phyloP scores from a whole-genome alignment of 108 stramenopile species.

The Pelagomonas calceolata region DNA sequence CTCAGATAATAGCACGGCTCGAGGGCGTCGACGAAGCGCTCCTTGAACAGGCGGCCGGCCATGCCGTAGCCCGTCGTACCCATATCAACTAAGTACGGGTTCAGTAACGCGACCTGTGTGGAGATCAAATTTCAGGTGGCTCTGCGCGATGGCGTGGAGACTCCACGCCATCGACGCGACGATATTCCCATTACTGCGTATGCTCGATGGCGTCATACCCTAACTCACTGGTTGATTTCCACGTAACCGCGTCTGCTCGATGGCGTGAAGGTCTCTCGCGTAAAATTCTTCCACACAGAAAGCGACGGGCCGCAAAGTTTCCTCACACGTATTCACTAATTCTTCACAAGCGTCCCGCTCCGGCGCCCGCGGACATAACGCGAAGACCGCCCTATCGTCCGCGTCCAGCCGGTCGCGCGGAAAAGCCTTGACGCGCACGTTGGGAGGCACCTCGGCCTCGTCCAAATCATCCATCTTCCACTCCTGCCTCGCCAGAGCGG shows the following conservation, averaged over 20 bases:
- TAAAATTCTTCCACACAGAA: too few species aligned
- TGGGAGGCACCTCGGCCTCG: constrained; percentile 48
- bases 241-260: too few species aligned
- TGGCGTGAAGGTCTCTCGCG: too few species aligned
- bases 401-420: constrained; percentile 24
- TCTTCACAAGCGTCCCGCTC: constrained; percentile 58
- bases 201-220: too few species aligned
- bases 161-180: too few species aligned
- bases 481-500: constrained; percentile 71
- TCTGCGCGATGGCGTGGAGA: too few species aligned
- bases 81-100: constrained; percentile 85
- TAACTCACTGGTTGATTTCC: too few species aligned
- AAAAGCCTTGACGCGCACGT: constrained; percentile 49
- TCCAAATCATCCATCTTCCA: constrained; percentile 43
- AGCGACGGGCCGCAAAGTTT: constrained; percentile 40
- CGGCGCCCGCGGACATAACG: constrained; percentile 67
- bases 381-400: constrained; percentile 45
- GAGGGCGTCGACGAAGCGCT: constrained; percentile 48
- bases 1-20: constrained; percentile 63
- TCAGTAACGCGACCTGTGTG: constrained; percentile 71
- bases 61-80: constrained; percentile 87
- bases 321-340: constrained; percentile 37
- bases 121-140: too few species aligned
- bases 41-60: constrained; percentile 72
- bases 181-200: too few species aligned